Evolutionary conservation across 768 basidiomycete genomes (phyloP), one percentile per base, ranked within the genome.

Genomic region (Rhodocollybia butyracea): DNA sequence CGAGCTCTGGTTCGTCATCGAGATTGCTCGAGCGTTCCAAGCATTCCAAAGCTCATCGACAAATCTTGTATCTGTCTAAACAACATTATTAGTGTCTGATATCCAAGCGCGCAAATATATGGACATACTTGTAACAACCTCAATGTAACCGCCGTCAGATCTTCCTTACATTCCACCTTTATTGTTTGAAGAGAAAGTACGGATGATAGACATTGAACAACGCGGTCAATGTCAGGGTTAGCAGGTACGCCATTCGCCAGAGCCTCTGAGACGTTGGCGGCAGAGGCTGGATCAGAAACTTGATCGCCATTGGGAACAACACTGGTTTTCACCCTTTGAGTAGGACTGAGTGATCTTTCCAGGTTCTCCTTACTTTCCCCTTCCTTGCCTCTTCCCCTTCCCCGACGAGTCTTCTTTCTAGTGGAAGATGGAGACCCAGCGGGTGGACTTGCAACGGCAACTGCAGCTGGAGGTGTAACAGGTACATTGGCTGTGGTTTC

Each of bases 401-500:
- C 51, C 29, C 48, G 48, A 11, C 48, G 48, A 36, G 34, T 50
- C 24, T 50, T 50, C 34, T 50, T 50, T 3, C 26, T 50, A 7
- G 39, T 40, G 15, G 39, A 40, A 5, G 34, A 38, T 10, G 34
- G 34, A 17, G 48, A 50, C 26, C 48, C 48, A 38, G 31, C 26
- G 3, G 31, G 11, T 11, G 47, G 32, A 17, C 15, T 34, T 17
- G 15, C 15, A 10, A 38, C 22, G 15, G 21, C 27, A 24, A 19
- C 24, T 31, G 5, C 30, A 8, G 17, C 19, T 13, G 31, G 31
- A 48, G 46, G 46, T 6, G 22, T 50, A 27, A 22, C 48, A 3
- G 48, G 30, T 17, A 31, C 17, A 29, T 17, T 8, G 15, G 1
- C 29, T 4, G 26, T 12, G 13, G 30, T 10, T 17, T 10, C 11